Conservation (phyloP, 1,284 basidiomycete genomes). For the Trametes sp. region DNA sequence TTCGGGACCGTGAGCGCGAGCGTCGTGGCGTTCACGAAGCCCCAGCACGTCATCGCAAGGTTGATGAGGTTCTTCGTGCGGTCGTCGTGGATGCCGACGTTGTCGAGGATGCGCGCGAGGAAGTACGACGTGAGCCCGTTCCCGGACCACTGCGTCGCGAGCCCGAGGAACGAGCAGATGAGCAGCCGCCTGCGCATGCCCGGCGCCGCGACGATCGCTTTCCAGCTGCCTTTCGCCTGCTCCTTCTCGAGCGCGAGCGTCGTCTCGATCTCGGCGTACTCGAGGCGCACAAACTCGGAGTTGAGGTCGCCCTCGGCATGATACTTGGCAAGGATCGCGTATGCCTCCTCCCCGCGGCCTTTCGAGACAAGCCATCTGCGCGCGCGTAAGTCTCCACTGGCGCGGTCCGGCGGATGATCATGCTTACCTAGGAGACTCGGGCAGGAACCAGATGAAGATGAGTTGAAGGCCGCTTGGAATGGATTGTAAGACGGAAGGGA, state of each 20-base stretch:
- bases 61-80: slow-evolving; percentile 62
- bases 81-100: slow-evolving; percentile 74
- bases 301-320: slow-evolving; percentile 59
- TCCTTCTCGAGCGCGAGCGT: slow-evolving; percentile 58
- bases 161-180: slow-evolving; percentile 61
- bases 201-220: slow-evolving; percentile 52
- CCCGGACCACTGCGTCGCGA: slow-evolving; percentile 71
- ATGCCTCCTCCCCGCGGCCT: slow-evolving; percentile 55
- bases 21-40: slow-evolving; percentile 58
- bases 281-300: slow-evolving; percentile 60
- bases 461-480: slow-evolving; percentile 62
- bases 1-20: slow-evolving; percentile 57
- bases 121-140: slow-evolving; percentile 82
- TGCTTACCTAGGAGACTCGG: slow-evolving; percentile 62
- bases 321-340: slow-evolving; percentile 56
- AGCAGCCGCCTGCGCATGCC: slow-evolving; percentile 62
- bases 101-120: slow-evolving; percentile 73
- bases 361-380: slow-evolving; percentile 59
- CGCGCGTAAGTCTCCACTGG: background rate
- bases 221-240: slow-evolving; percentile 52
- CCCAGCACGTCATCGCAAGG: slow-evolving; percentile 60
- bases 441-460: slow-evolving; percentile 59
- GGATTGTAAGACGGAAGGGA: slow-evolving; percentile 68
- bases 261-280: slow-evolving; percentile 61
- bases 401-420: background rate